Base-by-base conservation (phyloP, 1,284 basidiomycete species). In the Leccinum ponderosum region DNA sequence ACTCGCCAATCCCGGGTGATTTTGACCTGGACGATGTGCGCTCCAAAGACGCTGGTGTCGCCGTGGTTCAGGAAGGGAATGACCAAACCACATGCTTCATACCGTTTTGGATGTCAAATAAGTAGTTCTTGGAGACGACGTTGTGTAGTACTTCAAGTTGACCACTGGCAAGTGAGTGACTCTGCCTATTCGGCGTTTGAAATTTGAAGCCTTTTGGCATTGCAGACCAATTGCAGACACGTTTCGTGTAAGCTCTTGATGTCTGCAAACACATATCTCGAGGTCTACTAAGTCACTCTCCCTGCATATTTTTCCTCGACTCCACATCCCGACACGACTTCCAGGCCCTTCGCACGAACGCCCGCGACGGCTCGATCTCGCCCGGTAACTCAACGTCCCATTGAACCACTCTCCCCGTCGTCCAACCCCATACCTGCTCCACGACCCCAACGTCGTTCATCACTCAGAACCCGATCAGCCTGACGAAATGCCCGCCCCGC, bases 21-120 rank as follows among this genome's bases (percentile, higher is more conserved):
- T 83, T 96, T 96, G 63, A 95, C 91, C 71, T 95, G 92, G 1
- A 90, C 86, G 0, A 93, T 96, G 71, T 95, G 93, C 5, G 94
- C 94, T 4, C 93, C 93, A 71, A 94, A 95, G 81, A 95, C 92
- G 68, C 92, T 93, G 55, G 83, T 80, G 73, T 95, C 90, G 65
- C 80, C 75, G 68, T 89, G 80, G 17, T 86, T 80, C 22, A 22
- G 22, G 22, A 22, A 22, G 22, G 22, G 22, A 22, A 22, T 22
- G 22, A 22, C 22, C 22, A 22, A 22, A 22, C 22, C 22, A 22
- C 22, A 22, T 22, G 22, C 22, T 22, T 22, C 22, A 22, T 22
- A 22, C 22, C 22, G 22, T 22, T 22, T 22, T 22, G 22, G 22
- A 22, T 22, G 22, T 22, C 22, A 22, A 22, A 22, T 22, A 22